Evolutionary conservation across 2,329 filamentous ascomycete species (phyloP).

Genomic region (Chaetomium strumarium): DNA sequence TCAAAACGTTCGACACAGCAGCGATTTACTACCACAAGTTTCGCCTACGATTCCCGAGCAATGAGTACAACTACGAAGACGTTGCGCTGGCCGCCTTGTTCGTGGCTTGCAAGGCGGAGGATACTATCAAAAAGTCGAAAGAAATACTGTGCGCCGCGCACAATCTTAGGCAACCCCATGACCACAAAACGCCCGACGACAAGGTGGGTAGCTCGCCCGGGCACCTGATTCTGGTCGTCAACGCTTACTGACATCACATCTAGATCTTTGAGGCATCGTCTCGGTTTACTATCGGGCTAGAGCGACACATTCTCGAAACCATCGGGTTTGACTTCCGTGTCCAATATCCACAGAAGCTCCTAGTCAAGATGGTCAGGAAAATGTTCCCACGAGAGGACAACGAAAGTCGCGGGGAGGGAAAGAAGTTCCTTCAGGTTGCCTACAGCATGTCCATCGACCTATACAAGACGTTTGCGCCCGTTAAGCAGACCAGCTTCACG

Average conservation of each 20-base stretch:
- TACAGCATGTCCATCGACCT: slow-evolving; percentile 83
- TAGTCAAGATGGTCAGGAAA: slow-evolving; percentile 70
- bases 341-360: slow-evolving; percentile 76
- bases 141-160: slow-evolving; percentile 89
- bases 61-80: slow-evolving; percentile 80
- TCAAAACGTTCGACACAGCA: slow-evolving; percentile 87
- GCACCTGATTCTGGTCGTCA: neutral
- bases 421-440: slow-evolving; percentile 58
- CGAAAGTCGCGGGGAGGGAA: slow-evolving; percentile 36
- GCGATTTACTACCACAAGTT: slow-evolving; percentile 93
- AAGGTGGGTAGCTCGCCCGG: slow-evolving; percentile 46
- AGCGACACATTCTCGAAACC: slow-evolving; percentile 87
- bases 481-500: slow-evolving; percentile 83
- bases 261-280: slow-evolving; percentile 75
- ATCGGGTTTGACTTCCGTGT: slow-evolving; percentile 91
- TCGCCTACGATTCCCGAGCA: slow-evolving; percentile 75
- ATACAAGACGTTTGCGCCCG: slow-evolving; percentile 85
- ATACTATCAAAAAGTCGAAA: slow-evolving; percentile 92
- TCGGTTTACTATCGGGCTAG: slow-evolving; percentile 79
- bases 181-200: slow-evolving; percentile 72
- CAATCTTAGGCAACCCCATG: slow-evolving; percentile 69
- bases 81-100: slow-evolving; percentile 84
- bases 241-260: neutral
- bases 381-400: slow-evolving; percentile 38
- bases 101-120: slow-evolving; percentile 93